Evolutionary conservation across 768 basidiomycete species (phyloP).

Genomic region (Phallus indusiatus): DNA sequence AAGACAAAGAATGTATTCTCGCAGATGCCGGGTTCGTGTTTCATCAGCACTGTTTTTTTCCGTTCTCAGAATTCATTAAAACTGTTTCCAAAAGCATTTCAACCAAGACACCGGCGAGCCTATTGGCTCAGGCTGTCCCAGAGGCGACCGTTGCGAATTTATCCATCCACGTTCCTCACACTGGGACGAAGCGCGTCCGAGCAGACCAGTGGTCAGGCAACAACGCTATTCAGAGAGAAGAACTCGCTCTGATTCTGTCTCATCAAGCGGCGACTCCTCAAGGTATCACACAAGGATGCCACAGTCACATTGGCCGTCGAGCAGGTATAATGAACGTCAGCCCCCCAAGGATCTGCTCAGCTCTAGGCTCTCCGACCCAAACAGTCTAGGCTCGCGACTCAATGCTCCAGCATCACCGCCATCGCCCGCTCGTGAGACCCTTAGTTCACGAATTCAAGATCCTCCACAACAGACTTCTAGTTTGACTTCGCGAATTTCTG

Average conservation of each 20-base stretch:
- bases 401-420: background rate
- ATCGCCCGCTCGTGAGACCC: too few relatives aligned
- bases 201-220: too few relatives aligned
- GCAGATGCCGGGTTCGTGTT: background rate
- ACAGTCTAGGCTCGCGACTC: background rate
- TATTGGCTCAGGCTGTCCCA: background rate
- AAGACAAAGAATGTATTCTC: background rate
- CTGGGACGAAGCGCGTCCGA: background rate
- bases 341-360: background rate
- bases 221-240: too few relatives aligned
- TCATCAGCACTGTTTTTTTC: background rate
- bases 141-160: background rate
- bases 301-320: background rate
- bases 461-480: too few relatives aligned
- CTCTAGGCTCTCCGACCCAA: background rate
- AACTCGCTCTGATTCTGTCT: background rate
- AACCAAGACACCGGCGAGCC: background rate
- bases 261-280: background rate
- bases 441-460: too few relatives aligned
- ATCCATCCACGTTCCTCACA: background rate
- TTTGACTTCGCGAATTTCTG: too few relatives aligned
- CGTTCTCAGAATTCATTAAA: background rate
- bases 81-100: background rate
- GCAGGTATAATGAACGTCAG: background rate
- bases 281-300: background rate